A percentile compares a stretch with the other conserved stretches of the same genome.
Evolutionary conservation across 106 monocot genomes (phyloP).

Genomic region (Dendrobium huoshanense): DNA sequence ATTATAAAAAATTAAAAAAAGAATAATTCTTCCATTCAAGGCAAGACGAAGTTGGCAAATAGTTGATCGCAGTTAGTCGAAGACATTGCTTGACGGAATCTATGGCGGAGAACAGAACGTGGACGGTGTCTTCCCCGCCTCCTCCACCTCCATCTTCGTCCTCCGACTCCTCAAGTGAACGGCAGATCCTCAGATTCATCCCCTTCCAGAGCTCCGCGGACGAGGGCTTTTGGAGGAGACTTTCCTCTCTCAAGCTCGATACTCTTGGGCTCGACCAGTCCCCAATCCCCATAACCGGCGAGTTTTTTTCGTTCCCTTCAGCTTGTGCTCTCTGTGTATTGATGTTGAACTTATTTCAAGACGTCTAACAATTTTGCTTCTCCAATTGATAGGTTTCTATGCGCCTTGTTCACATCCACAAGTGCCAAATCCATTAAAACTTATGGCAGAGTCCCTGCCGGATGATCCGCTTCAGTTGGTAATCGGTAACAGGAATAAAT

Average conservation of each 20-base stretch:
- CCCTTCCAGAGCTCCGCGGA: slow-evolving; percentile 59
- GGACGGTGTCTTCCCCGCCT: not conserved
- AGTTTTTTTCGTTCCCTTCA: not conserved
- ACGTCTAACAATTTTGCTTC: not conserved
- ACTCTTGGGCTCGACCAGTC: slow-evolving; percentile 72
- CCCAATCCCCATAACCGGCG: slow-evolving; percentile 61
- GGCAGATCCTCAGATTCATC: slow-evolving; percentile 41
- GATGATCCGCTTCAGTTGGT: slow-evolving; percentile 13
- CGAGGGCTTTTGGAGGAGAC: slow-evolving; percentile 75
- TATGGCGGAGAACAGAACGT: not conserved
- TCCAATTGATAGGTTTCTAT: slow-evolving; percentile 49
- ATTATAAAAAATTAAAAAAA: no score
- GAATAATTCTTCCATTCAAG: no score
- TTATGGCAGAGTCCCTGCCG: slow-evolving; percentile 60
- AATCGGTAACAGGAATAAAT: slow-evolving; percentile 65
- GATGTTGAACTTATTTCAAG: not conserved
- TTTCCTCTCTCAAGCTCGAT: slow-evolving; percentile 84
- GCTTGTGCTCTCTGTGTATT: not conserved
- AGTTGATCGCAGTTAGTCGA: not conserved
- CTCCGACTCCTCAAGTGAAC: not conserved
- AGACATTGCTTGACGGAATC: not conserved
- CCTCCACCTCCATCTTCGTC: slow-evolving; percentile 3
- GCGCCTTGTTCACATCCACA: slow-evolving; percentile 58
- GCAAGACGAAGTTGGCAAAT: not conserved
- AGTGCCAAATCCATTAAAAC: slow-evolving; percentile 52